Conservation (phyloP, 2,329 filamentous ascomycete species). For the Zasmidium angulare region DNA sequence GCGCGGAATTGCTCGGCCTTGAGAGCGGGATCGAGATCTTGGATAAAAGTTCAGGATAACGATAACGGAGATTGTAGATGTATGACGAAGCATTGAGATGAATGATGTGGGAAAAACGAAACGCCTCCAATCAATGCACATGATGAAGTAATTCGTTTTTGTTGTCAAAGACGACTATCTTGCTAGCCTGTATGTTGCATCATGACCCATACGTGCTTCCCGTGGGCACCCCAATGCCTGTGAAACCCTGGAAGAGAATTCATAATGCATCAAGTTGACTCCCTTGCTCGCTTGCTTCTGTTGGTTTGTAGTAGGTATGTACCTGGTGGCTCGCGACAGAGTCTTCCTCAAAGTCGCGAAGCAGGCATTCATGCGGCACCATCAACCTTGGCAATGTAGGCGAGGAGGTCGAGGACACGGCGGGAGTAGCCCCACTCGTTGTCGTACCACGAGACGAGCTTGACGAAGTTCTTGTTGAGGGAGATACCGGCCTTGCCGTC, state of each 20-base stretch:
- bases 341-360: no score
- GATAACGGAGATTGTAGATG: neutral
- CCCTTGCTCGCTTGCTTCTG: slow-evolving; percentile 2
- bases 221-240: neutral
- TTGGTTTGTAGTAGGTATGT: slow-evolving; percentile 4
- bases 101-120: no score
- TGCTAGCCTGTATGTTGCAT: neutral
- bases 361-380: slow-evolving; percentile 30
- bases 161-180: neutral
- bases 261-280: slow-evolving; percentile 2
- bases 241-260: neutral
- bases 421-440: slow-evolving; percentile 99
- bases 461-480: slow-evolving; percentile 97
- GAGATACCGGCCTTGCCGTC: slow-evolving; percentile 99
- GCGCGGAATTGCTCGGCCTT: neutral
- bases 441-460: slow-evolving; percentile 83
- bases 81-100: no score
- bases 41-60: neutral
- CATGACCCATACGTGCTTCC: no score
- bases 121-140: no score
- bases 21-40: neutral
- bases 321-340: neutral
- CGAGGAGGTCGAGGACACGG: slow-evolving; percentile 58
- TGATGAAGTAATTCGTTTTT: neutral
- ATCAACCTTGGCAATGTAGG: slow-evolving; percentile 42